Evolutionary conservation across 2,329 filamentous ascomycete genomes (phyloP), one percentile per base, ranked within the genome.

Genomic region (Cladosporium sphaerospermum): DNA sequence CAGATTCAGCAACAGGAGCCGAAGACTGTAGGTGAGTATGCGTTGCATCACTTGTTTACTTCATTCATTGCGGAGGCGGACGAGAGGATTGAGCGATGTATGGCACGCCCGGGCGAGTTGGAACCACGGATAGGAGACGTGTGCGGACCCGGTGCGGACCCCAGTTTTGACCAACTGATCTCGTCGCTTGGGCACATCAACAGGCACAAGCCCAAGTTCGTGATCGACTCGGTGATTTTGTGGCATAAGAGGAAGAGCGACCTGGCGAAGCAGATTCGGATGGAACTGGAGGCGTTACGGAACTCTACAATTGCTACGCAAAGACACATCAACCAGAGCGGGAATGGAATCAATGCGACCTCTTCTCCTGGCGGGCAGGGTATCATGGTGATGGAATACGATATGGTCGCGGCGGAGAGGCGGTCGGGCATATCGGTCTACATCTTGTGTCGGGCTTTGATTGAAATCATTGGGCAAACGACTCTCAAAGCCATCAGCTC

Each of bases 171-270:
- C 69, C 92, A 97, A 71, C 82, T 96, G 63, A 95, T 99, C 59
- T 84, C 85, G 28, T 93, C 95, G 13, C 78, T 99, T 37, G 93
- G 93, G 3, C 92, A 97, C 67, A 96, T 99, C 64, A 89, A 92
- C 50, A 88, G 89, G 55, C 87, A 91, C 60, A 95, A 95, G 66
- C 95, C 95, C 4, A 97, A 95, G 67, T 88, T 90, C 4, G 73
- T 99, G 48, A 96, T 99, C 64, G 93, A 99, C 70, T 91, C 89
- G 16, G 90, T 99, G 69, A 99, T 99, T 89, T 80, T 95, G 32
- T 99, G 93, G 93, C 84, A 93, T 53, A 97, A 96, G 71, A 88
- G 83, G 59, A 97, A 97, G 74, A 95, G 90, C 59, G 92, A 97
- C 70, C 84, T 86, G 18, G 90, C 91, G 28, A 69, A 70, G 42